Base-by-base conservation (phyloP, 371 early-diverging fungal species). In the Thermomucor indicae-seudaticae region DNA sequence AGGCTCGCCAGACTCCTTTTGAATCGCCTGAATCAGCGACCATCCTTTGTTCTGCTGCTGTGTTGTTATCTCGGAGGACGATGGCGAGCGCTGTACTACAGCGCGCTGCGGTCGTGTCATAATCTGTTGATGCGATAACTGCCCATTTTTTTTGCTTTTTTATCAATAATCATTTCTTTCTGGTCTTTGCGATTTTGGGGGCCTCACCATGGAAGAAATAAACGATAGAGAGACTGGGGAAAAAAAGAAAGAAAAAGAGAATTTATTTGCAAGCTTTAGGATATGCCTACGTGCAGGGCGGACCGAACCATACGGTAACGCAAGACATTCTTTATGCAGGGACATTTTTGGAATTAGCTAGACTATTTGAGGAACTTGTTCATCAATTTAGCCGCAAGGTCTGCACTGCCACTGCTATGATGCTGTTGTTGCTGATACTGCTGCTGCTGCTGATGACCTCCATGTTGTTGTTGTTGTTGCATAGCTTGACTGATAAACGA, bases 401-500 rank as follows among this genome's bases (percentile, higher is more conserved):
- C 44, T 23, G 34, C 39, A 27, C 54, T 44, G 29, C 29, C 28
- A 19, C 28, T 27, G 3, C 28, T 27, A 37, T 37, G 37, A 37
- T 37, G 37, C 11, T 37, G 37, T 11, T 37, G 37, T 11, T 14
- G 10, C 29, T 53, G 37, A 38, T 55, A 45, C 10, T 14, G 10
- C 29, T 53, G 37, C 43, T 55, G 49, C 34, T 61, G 58, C 20
- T 59, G 47, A 10, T 58, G 50, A 1, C 50, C 46, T 22, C 57
- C 56, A 29, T 53, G 43, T 19, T 43, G 51, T 16, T 19, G 14
- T 14, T 19, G 16, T 3, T 19, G 16, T 10, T 37, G 37, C 37
- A 37, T 37, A 16, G 37, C 37, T 38, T 49, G 51, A 25, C 63
- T 48, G 19, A 70, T 44, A 27, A 70, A 37, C 12, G 60, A 58